Evolutionary conservation across 2,329 filamentous ascomycete species (phyloP).

Genomic region (Dactylonectria macrodidyma): DNA sequence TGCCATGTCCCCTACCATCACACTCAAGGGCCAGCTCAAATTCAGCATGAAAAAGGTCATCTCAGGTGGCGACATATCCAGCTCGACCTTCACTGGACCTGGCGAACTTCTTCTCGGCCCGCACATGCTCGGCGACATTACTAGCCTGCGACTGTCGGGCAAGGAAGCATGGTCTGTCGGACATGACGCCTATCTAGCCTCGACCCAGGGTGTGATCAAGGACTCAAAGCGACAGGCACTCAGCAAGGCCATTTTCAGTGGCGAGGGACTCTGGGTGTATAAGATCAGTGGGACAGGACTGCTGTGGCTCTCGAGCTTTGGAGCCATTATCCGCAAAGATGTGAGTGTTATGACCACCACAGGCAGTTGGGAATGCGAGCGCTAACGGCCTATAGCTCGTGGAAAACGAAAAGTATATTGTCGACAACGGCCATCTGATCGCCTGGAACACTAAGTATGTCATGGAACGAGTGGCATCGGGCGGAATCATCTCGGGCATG

Average conservation of each 20-base stretch:
- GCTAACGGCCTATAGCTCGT: conserved; percentile 58
- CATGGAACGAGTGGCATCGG: conserved; percentile 90
- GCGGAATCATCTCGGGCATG: conserved; percentile 91
- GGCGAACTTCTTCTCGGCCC: conserved; percentile 92
- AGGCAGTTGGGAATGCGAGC: too few species aligned
- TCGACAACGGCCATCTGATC: conserved; percentile 93
- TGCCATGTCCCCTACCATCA: conserved; percentile 91
- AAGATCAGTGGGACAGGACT: conserved; percentile 86
- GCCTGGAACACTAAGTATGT: conserved; percentile 98
- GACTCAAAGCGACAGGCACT: conserved; percentile 90
- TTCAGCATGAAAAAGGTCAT: conserved; percentile 95
- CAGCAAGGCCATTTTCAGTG: conserved; percentile 92
- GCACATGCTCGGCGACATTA: conserved; percentile 85
- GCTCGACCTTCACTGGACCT: conserved; percentile 88
- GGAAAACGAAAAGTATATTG: conserved; percentile 87
- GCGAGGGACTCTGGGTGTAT: conserved; percentile 93
- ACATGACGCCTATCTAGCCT: conserved; percentile 87
- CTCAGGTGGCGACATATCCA: conserved; percentile 82
- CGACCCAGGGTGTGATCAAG: conserved; percentile 88
- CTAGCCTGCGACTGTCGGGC: conserved; percentile 81
- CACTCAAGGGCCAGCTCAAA: conserved; percentile 85
- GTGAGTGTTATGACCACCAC: conserved; percentile 65
- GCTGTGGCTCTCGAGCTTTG: conserved; percentile 92
- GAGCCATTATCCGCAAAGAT: conserved; percentile 95
- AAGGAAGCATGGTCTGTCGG: conserved; percentile 87